Evolutionary conservation across 2,329 filamentous ascomycete species (phyloP).

Genomic region (Fusarium sp.): DNA sequence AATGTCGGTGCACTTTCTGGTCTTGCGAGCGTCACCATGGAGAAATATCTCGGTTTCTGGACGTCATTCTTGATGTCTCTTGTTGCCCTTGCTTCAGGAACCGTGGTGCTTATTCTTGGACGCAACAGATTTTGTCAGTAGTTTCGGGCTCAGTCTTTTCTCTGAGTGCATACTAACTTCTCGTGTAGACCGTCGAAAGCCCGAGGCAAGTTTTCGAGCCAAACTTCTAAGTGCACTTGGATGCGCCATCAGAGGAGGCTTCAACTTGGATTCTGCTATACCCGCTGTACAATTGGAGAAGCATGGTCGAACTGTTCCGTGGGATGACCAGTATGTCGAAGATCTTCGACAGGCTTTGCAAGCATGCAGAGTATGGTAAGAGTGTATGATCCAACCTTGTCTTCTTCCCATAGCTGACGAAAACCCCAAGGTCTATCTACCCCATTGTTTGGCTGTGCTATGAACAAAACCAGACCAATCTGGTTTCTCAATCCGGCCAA

Average conservation of each 20-base stretch:
- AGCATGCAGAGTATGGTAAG: not conserved
- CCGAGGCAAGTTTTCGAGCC: not conserved
- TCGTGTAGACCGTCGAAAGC: not conserved
- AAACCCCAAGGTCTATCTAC: not conserved
- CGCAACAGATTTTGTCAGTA: not conserved
- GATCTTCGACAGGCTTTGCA: slow-evolving; percentile 1
- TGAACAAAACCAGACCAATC: not conserved
- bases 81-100: not conserved
- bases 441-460: not conserved
- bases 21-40: slow-evolving; percentile 64
- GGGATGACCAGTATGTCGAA: slow-evolving; percentile 1
- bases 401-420: not conserved
- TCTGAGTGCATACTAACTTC: not conserved
- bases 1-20: slow-evolving; percentile 66
- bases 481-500: not conserved
- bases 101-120: not conserved
- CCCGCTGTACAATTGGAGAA: not conserved
- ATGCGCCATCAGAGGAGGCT: not conserved
- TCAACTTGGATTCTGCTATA: not conserved
- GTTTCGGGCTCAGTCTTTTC: no score
- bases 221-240: not conserved
- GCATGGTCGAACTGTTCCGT: not conserved
- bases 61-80: slow-evolving; percentile 1
- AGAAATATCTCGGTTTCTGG: slow-evolving; percentile 62
- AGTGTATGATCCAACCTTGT: not conserved